Evolutionary conservation across 495 filamentous ascomycete genomes (phyloP).

Genomic region (Durotheca rogersii): DNA sequence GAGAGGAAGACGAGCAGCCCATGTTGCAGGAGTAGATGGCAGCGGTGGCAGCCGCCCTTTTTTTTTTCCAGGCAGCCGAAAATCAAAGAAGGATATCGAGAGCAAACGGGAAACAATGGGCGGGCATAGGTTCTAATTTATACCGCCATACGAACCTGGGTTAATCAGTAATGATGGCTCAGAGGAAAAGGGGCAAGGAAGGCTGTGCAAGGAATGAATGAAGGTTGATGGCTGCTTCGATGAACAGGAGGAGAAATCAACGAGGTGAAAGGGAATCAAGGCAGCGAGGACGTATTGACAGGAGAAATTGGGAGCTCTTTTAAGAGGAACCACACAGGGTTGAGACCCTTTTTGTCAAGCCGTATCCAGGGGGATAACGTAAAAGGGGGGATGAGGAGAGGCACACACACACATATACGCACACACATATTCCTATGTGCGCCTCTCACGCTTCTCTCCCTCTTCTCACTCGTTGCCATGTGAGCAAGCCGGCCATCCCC

Average conservation of each 20-base stretch:
- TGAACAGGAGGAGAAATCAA: too few relatives aligned
- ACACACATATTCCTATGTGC: neutral
- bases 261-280: too few relatives aligned
- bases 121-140: slow-evolving; percentile 26
- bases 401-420: neutral
- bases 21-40: slow-evolving; percentile 25
- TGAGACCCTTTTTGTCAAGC: neutral
- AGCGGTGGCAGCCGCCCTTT: slow-evolving; percentile 4
- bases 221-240: too few relatives aligned
- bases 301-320: neutral
- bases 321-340: neutral
- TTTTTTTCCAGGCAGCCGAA: slow-evolving; percentile 10
- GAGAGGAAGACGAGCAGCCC: slow-evolving; percentile 28
- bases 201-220: too few relatives aligned
- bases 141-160: slow-evolving; percentile 13
- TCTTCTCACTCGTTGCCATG: too few relatives aligned
- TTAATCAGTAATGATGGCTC: slow-evolving; percentile 4
- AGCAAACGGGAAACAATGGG: slow-evolving; percentile 32
- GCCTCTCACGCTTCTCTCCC: too few relatives aligned
- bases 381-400: neutral
- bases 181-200: slow-evolving; percentile 7
- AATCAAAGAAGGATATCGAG: slow-evolving; percentile 26
- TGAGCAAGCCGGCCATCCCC: too few relatives aligned
- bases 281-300: neutral
- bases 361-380: too few relatives aligned